Conservation (phyloP, 2,329 filamentous ascomycete genomes). For the Fusarium tuaranense region DNA sequence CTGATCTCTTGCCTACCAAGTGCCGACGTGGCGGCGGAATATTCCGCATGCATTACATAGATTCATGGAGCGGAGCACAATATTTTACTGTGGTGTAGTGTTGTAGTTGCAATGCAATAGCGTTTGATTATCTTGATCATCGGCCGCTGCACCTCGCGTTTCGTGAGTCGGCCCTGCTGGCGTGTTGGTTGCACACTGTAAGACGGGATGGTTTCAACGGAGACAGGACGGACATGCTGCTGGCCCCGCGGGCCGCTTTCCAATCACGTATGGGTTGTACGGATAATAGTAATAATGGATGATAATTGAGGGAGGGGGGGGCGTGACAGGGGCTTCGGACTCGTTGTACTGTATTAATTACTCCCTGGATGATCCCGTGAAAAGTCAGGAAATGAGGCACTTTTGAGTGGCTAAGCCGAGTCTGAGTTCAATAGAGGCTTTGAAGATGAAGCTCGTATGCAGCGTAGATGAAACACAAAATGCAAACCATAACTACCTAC, state of each 20-base stretch:
- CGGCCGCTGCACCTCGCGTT: slow-evolving; percentile 5
- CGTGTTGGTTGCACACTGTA: slow-evolving; percentile 22
- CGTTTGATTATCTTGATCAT: slow-evolving; percentile 37
- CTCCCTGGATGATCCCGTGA: not conserved
- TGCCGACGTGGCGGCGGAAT: slow-evolving; percentile 19
- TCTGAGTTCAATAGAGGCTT: not conserved
- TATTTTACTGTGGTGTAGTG: not conserved
- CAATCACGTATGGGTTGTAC: not conserved
- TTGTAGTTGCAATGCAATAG: not conserved
- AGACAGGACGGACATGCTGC: slow-evolving; percentile 29
- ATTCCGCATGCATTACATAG: not conserved
- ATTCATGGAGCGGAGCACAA: not conserved
- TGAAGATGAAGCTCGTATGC: not conserved
- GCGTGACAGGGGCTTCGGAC: not conserved
- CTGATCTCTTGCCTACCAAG: slow-evolving; percentile 4
- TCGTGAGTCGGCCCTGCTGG: slow-evolving; percentile 33
- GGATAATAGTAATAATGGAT: not conserved
- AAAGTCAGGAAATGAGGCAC: not conserved
- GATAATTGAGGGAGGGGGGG: slow-evolving; percentile 6
- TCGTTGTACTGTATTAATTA: not conserved
- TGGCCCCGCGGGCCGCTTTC: slow-evolving; percentile 8
- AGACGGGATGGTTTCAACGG: slow-evolving; percentile 34
- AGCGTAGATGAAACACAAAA: not conserved
- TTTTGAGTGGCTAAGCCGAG: not conserved
- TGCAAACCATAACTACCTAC: not conserved